Percentiles rank a stretch among this genome's conserved stretches.
Conservation (phyloP, 345 rosid genomes). For the Gossypioides kirkii region DNA sequence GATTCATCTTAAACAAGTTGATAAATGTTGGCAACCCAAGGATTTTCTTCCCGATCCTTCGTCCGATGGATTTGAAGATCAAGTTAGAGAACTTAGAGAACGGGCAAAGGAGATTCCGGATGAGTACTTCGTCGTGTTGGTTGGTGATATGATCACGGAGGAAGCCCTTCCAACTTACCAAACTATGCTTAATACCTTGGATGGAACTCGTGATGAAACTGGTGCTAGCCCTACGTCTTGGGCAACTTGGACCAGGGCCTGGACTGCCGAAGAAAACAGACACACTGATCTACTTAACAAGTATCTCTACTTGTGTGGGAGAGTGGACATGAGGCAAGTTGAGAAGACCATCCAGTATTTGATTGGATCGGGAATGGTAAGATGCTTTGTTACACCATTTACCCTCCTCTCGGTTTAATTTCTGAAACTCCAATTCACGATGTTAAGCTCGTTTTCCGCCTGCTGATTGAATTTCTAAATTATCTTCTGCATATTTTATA, state of each 20-base stretch:
- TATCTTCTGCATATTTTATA: conserved; percentile 16
- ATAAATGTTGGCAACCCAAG: conserved; percentile 85
- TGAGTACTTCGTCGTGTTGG: conserved; percentile 73
- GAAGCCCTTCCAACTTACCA: conserved; percentile 86
- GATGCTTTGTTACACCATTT: conserved; percentile 13
- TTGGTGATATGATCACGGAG: conserved; percentile 87
- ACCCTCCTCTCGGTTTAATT: not conserved
- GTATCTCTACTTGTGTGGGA: conserved; percentile 57
- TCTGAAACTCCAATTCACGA: not conserved
- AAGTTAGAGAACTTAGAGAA: conserved; percentile 66
- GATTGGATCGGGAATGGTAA: conserved; percentile 67
- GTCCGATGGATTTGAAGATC: conserved; percentile 70
- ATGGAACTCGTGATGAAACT: conserved; percentile 74
- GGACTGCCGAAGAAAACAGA: conserved; percentile 70
- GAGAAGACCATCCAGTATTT: conserved; percentile 65
- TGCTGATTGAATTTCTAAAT: not conserved
- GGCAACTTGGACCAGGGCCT: conserved; percentile 63
- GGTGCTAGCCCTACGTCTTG: conserved; percentile 65
- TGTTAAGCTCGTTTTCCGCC: not conserved
- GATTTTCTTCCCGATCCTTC: conserved; percentile 81
- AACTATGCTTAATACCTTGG: conserved; percentile 71
- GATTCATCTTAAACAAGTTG: conserved; percentile 68
- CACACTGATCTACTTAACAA: conserved; percentile 65
- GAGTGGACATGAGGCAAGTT: conserved; percentile 57
- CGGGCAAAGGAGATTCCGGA: conserved; percentile 78